Evolutionary conservation across 2,329 filamentous ascomycete genomes (phyloP).

Genomic region (Elsinoe fawcettii): DNA sequence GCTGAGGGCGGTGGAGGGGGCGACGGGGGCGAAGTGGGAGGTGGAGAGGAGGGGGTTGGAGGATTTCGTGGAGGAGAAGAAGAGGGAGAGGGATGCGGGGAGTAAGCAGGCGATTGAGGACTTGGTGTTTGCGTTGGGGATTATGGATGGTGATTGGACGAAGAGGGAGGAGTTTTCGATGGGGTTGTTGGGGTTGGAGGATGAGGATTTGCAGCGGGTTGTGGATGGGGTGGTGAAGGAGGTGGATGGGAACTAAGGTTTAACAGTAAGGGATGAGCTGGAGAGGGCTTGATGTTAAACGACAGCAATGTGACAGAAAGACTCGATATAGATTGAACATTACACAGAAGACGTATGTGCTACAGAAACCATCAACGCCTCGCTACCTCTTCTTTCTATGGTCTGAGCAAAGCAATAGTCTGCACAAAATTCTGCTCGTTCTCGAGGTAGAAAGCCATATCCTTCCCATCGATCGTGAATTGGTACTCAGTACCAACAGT

Average conservation of each 20-base stretch:
- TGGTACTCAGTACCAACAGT: constrained; percentile 36
- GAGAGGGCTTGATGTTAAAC: too few species aligned
- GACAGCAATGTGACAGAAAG: too few species aligned
- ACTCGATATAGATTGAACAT: background rate
- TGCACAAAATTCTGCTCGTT: constrained; percentile 41
- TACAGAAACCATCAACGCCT: background rate
- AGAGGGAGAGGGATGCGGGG: constrained; percentile 31
- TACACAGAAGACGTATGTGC: background rate
- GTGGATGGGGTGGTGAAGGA: constrained; percentile 28
- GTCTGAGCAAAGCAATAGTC: constrained; percentile 36
- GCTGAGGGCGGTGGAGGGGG: constrained; percentile 45
- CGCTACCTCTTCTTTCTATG: background rate
- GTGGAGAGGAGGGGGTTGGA: constrained; percentile 35
- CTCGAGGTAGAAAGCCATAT: constrained; percentile 38
- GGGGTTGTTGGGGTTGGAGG: constrained; percentile 34
- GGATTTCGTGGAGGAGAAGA: constrained; percentile 26
- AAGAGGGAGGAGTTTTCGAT: constrained; percentile 34
- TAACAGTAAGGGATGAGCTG: too few species aligned
- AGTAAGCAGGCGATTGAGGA: constrained; percentile 27
- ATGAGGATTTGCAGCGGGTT: constrained; percentile 34
- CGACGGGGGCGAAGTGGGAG: constrained; percentile 45
- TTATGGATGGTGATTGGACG: constrained; percentile 28
- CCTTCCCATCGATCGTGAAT: constrained; percentile 38
- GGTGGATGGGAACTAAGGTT: constrained; percentile 14
- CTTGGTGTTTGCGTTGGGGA: constrained; percentile 27